Percentiles rank a stretch among this genome's conserved stretches.
Evolutionary conservation across 1,284 basidiomycete genomes (phyloP).

Genomic region (Apiotrichum mycotoxinovorans): DNA sequence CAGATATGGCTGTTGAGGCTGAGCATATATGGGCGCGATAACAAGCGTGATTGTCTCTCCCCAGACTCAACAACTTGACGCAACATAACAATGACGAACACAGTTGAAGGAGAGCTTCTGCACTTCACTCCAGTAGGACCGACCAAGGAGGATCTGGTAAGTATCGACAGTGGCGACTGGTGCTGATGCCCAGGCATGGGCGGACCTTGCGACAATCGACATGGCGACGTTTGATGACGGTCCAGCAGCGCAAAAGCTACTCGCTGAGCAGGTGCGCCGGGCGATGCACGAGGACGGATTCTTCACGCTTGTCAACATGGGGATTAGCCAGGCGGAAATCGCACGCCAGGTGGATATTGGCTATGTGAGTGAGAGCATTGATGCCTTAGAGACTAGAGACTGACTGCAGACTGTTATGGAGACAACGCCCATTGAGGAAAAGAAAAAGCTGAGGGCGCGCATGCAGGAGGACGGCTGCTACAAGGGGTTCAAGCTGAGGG

Average conservation of each 20-base stretch:
- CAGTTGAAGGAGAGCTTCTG: too few relatives aligned
- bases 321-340: constrained; percentile 20
- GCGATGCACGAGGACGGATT: constrained; percentile 27
- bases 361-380: constrained; percentile 18
- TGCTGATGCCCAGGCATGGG: constrained; percentile 18
- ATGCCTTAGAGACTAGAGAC: too few relatives aligned
- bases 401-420: constrained; percentile 21
- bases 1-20: too few relatives aligned
- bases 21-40: too few relatives aligned
- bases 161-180: not conserved
- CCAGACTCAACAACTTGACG: too few relatives aligned
- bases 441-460: constrained; percentile 12
- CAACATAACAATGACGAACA: too few relatives aligned
- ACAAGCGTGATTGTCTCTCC: too few relatives aligned
- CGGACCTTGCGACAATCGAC: constrained; percentile 23
- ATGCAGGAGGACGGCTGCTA: constrained; percentile 21
- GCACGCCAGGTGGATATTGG: constrained; percentile 26
- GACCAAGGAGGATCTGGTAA: constrained; percentile 7
- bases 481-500: constrained; percentile 23
- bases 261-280: constrained; percentile 14
- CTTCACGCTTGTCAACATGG: constrained; percentile 19
- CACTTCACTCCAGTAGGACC: constrained; percentile 15
- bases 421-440: constrained; percentile 23
- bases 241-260: constrained; percentile 6
- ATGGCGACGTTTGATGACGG: constrained; percentile 20